Percentiles rank a stretch among this genome's conserved stretches.
Evolutionary conservation across 2,329 filamentous ascomycete species (phyloP).

Genomic region (Botrytis hyacinthi): DNA sequence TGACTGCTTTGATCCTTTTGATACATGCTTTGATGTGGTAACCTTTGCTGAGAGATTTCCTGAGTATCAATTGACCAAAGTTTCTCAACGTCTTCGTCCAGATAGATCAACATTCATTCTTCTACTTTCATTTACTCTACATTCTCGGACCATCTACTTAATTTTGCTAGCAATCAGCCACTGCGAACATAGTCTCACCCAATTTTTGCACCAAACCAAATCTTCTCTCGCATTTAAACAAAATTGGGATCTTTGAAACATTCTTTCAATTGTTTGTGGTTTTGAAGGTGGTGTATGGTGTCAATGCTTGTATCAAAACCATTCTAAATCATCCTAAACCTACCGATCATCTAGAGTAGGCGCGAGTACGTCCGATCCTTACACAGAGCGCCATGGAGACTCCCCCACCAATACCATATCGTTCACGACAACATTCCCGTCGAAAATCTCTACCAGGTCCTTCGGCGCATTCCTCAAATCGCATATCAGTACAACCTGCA

Average conservation of each 20-base stretch:
- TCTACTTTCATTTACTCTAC: not conserved
- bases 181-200: not conserved
- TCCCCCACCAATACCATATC: constrained; percentile 35
- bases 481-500: constrained; percentile 38
- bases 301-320: constrained; percentile 33
- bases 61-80: not conserved
- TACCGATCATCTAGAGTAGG: constrained; percentile 18
- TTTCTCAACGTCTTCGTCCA: not conserved
- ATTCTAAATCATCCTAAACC: constrained; percentile 23
- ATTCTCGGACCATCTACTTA: not conserved
- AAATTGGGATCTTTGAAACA: constrained; percentile 30
- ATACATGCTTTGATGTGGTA: not conserved
- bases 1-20: constrained; percentile 2
- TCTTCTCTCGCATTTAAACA: constrained; percentile 4
- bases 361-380: constrained; percentile 24
- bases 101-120: constrained; percentile 9
- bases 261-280: constrained; percentile 25
- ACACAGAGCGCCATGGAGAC: constrained; percentile 33
- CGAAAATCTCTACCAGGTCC: constrained; percentile 36
- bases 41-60: not conserved
- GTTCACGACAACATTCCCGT: constrained; percentile 34
- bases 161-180: not conserved
- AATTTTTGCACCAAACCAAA: constrained; percentile 1
- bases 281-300: constrained; percentile 23
- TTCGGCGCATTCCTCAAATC: constrained; percentile 33